Evolutionary conservation across 495 filamentous ascomycete genomes (phyloP), one percentile per base, ranked within the genome.

Genomic region (Hypomontagnella submonticulosa): DNA sequence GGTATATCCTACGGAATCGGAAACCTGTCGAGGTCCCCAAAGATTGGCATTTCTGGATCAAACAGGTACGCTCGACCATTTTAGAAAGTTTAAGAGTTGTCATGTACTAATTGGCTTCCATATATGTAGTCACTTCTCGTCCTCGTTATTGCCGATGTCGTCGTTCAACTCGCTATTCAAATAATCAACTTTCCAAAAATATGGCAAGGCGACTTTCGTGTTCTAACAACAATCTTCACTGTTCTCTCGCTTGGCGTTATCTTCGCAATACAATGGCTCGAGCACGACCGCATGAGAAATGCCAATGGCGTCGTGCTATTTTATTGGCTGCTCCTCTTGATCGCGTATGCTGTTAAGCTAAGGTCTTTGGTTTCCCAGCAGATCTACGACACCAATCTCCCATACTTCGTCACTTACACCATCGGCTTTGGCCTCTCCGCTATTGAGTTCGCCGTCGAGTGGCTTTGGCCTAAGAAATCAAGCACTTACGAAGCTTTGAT

Each of bases 31-130:
- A 84, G 0, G 84, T 95, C 16, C 76, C 83, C 32, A 95, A 92
- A 79, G 89, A 97, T 76, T 97, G 93, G 93, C 94, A 96, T 74
- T 98, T 97, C 75, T 97, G 92, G 81, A 80, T 86, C 10, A 98
- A 98, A 74, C 82, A 97, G 82, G 91, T 95, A 72, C 63, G 89
- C 79, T 7, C 27, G 12, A 20, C 51, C 16, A 4, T 49, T 15
- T 30, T 18, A n/a, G 27, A 18, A 16, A 37, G 12, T 47, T 16
- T 20, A 10, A n/a, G 33, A 13, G 38, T 9, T 4, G 11, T 27
- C 15, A n/a, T 11, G 30, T 68, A 47, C 72, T 76, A 72, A 75
- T 57, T 10, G 32, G 36, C 51, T 30, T 53, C 40, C n/a, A n/a
- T n/a, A n/a, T n/a, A n/a, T 60, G 18, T 49, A 96, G 92, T 78